These are phyloP conservation scores for Viridothelium virens DNA, from an alignment of 495 filamentous ascomycete species.

Conservation along the genomic window DNA sequence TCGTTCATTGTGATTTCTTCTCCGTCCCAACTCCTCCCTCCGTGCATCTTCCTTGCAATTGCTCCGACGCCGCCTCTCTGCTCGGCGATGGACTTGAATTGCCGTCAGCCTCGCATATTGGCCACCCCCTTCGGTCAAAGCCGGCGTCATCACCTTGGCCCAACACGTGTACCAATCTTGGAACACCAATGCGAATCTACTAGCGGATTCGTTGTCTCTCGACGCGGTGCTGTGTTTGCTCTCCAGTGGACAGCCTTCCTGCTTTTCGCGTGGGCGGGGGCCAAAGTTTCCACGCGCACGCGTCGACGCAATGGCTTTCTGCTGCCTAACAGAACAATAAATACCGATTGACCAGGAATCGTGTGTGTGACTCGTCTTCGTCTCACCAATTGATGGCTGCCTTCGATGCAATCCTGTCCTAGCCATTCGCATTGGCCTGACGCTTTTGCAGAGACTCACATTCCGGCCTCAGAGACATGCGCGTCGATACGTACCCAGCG, in stretches of 20 bases:
- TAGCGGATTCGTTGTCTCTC: not conserved
- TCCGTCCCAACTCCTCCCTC: not conserved
- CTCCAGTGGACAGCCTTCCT: not conserved
- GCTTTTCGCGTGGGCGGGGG: not conserved
- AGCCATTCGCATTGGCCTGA: not conserved
- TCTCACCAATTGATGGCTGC: slow-evolving; percentile 5
- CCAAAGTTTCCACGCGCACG: not conserved
- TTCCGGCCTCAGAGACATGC: not conserved
- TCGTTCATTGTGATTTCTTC: not conserved
- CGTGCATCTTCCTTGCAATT: not conserved
- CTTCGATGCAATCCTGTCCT: not conserved
- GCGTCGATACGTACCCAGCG: not conserved
- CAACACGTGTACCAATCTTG: slow-evolving; percentile 11
- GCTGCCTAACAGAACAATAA: not conserved
- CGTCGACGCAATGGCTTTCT: not conserved
- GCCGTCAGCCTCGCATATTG: not conserved
- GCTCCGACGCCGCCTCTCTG: not conserved
- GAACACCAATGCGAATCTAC: not conserved
- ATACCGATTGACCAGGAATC: not conserved
- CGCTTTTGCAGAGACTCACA: not conserved
- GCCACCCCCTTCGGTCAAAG: slow-evolving; percentile 4
- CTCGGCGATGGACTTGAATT: not conserved
- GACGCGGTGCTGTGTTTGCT: not conserved
- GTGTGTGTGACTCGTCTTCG: not conserved
- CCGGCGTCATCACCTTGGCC: not conserved